Conservation (phyloP, 805 yeast genomes). For the Candida corydali region DNA sequence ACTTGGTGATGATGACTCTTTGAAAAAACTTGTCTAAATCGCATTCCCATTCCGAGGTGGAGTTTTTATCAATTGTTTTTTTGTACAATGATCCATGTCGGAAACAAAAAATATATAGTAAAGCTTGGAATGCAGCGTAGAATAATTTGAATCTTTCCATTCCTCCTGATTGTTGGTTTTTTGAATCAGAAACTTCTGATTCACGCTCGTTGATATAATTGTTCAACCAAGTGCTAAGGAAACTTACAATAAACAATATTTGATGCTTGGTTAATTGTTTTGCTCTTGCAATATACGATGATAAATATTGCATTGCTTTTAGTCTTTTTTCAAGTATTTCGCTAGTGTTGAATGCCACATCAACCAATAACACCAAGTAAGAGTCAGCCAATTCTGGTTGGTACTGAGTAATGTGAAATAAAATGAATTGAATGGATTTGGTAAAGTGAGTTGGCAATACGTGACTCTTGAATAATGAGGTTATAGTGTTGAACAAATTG, state of each 20-base stretch:
- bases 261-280: constrained; percentile 66
- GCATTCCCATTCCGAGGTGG: constrained; percentile 63
- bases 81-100: constrained; percentile 60
- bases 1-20: constrained; percentile 76
- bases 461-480: constrained; percentile 74
- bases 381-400: constrained; percentile 83
- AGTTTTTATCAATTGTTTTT: constrained; percentile 2
- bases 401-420: constrained; percentile 78
- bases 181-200: constrained; percentile 57
- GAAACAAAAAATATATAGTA: constrained; percentile 89
- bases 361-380: constrained; percentile 75
- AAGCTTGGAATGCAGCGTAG: constrained; percentile 86
- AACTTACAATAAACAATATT: constrained; percentile 75
- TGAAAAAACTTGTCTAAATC: constrained; percentile 83
- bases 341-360: constrained; percentile 68
- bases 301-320: constrained; percentile 87
- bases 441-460: constrained; percentile 91
- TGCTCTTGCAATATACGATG: constrained; percentile 88
- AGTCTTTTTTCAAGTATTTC: constrained; percentile 73
- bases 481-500: constrained; percentile 64
- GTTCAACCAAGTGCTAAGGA: constrained; percentile 78
- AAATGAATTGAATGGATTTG: constrained; percentile 76
- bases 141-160: constrained; percentile 89
- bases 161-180: constrained; percentile 42
- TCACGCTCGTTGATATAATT: constrained; percentile 83